Base-by-base conservation (phyloP, 1,284 basidiomycete genomes). In the Trichosporon inkin region DNA sequence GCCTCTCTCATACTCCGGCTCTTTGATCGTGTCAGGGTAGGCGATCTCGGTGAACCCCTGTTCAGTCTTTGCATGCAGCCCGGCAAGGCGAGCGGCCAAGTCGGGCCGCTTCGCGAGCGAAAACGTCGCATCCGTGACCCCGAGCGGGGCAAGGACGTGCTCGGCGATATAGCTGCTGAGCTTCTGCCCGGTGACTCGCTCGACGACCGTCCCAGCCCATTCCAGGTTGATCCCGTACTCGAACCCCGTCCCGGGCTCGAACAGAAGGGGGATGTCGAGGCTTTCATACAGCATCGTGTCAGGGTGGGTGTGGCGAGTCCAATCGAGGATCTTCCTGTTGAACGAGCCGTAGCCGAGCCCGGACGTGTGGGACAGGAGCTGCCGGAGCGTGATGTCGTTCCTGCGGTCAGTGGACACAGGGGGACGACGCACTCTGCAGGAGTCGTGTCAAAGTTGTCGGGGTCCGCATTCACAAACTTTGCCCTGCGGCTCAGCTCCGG, bases 101-200 rank as follows among this genome's bases (percentile, higher is more conserved):
- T 66, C 61, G 4, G 61, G 60, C 11, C 63, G 56, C n/a, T 35
- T 41, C 24, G 44, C 51, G 6, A 63, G 41, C 35, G 62, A 53
- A 24, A 62, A 66, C 16, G 57, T 58, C 16, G 61, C 53, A 55
- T 66, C 63, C 6, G 55, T 60, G 52, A 68, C 55, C 8, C 62
- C 67, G 20, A 68, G 57, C 5, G 67, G 67, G 5, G 51, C 53
- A 38, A 68, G 63, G 36, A 68, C 53, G 52, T 65, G 54, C 19
- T 63, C 63, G n/a, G 53, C 20, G 14, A 19, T 4, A 22, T 51
- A 55, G 11, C 32, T 22, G 20, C 28, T 28, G 2, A 55, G 20
- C 2, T 36, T 22, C 16, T 10, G 7, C 14, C 58, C 58, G 2
- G 35, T 19, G 16, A 55, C 14, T 1, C 41, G 36, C 38, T 60